Percentiles rank a stretch among this genome's conserved stretches.
Conservation (phyloP, 2,329 filamentous ascomycete species). For the Pseudocercospora fuligena region DNA sequence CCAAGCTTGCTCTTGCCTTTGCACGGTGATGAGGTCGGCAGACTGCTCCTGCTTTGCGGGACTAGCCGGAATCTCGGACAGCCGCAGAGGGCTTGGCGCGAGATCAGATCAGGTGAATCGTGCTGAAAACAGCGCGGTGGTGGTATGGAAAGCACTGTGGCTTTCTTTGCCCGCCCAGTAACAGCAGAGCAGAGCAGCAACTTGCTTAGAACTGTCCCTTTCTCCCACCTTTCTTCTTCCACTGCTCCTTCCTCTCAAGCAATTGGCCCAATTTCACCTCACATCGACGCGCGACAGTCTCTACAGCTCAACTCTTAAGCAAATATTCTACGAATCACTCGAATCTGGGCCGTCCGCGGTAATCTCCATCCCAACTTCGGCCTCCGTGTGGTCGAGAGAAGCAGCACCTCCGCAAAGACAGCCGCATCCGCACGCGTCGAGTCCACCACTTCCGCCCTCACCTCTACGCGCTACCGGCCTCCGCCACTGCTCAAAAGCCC, state of each 20-base stretch:
- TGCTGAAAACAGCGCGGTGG: background rate
- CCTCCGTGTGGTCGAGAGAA: constrained; percentile 8
- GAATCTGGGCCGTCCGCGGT: constrained; percentile 16
- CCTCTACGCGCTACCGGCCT: constrained; percentile 7
- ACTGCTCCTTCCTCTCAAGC: constrained; percentile 3
- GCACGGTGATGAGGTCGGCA: constrained; percentile 8
- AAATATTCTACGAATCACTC: constrained; percentile 19
- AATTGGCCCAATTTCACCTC: background rate
- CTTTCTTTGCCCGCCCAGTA: background rate
- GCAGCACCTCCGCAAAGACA: constrained; percentile 11
- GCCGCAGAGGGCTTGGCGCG: background rate
- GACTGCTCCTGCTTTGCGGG: background rate
- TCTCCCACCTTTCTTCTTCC: constrained; percentile 9
- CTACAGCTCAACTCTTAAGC: constrained; percentile 21
- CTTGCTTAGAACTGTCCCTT: constrained; percentile 8
- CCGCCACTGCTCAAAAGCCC: constrained; percentile 10
- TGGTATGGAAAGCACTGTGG: no score
- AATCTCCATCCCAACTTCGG: background rate
- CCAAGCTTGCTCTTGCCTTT: background rate
- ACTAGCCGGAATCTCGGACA: background rate
- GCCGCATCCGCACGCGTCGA: constrained; percentile 32
- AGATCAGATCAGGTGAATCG: background rate
- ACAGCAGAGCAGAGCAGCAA: background rate
- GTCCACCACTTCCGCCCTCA: constrained; percentile 18
- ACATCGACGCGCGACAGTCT: constrained; percentile 18